phyloP scores from a whole-genome alignment of 176 grass and related monocot species.

The Eleusine coracana region DNA sequence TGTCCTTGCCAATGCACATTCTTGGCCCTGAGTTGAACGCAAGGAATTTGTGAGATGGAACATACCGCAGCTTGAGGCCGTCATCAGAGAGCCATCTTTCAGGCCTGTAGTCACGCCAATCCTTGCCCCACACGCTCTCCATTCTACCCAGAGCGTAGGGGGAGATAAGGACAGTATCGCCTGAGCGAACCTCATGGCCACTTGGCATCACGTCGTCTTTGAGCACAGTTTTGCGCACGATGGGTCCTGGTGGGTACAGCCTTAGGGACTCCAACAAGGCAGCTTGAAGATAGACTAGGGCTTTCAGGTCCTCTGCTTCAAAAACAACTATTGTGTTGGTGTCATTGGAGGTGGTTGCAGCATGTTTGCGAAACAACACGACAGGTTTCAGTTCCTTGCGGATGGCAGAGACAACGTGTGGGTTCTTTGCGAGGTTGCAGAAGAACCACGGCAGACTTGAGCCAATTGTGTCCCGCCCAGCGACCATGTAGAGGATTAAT shows the following conservation, averaged over 20 bases:
- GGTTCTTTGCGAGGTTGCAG: conserved; percentile 25
- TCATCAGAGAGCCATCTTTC: conserved; percentile 14
- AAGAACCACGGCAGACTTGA: conserved; percentile 42
- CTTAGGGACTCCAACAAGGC: conserved; percentile 49
- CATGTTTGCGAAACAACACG: not conserved
- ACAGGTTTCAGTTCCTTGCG: conserved; percentile 31
- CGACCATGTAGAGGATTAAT: conserved; percentile 22
- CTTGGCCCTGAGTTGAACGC: conserved; percentile 17
- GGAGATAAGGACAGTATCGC: not conserved
- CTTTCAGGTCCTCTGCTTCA: conserved; percentile 19
- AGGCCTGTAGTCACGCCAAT: not conserved
- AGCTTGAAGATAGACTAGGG: conserved; percentile 45
- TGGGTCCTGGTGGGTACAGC: conserved; percentile 32
- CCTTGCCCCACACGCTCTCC: not conserved
- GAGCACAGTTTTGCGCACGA: conserved; percentile 32
- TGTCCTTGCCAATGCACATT: conserved; percentile 10
- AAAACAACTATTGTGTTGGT: not conserved
- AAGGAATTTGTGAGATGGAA: conserved; percentile 13
- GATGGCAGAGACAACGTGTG: not conserved
- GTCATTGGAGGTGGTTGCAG: not conserved
- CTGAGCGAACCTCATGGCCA: not conserved
- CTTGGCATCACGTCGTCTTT: conserved; percentile 18
- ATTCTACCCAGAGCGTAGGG: conserved; percentile 13
- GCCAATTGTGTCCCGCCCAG: conserved; percentile 32
- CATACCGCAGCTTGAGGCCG: not conserved